Evolutionary conservation across 768 basidiomycete species (phyloP), one percentile per base, ranked within the genome.

Genomic region (Rhodotorula kratochvilovae): DNA sequence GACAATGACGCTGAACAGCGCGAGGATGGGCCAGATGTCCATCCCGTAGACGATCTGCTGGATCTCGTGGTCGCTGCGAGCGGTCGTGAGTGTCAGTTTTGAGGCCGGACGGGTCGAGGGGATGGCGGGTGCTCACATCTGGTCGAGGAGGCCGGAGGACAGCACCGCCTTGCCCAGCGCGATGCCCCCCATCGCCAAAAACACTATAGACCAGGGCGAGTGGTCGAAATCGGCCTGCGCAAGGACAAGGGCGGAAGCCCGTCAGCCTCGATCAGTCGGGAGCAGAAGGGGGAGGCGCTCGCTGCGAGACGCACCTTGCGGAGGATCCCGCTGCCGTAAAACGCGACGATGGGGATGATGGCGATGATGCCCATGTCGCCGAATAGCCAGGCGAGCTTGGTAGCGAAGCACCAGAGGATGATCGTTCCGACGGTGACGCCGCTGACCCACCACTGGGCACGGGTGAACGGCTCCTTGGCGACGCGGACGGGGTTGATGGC

Each of bases 351-450:
- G 0, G 95, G 96, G 56, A 99, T 84, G 75, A 98, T 87, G 4
- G 95, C 94, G 73, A 99, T 93, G 76, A 97, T 85, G 42, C 96
- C 96, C 94, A 98, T 99, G 80, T 98, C 93, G 2, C 96, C 96
- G 6, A 98, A 84, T 58, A 82, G 82, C 12, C 82, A 80, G 78
- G 94, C 87, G 63, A 98, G 86, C 77, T 83, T 81, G 77, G 90
- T 89, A 73, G 90, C 93, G 51, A 92, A 80, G 77, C 92, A 94
- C 94, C 95, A 97, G 64, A 98, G 81, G 12, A 76, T 85, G 76
- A 99, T 98, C 5, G 96, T 98, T 62, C 84, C 80, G 35, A 93
- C 71, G 75, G 90, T 93, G 36, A 99, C 88, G 66, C 88, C 84
- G 3, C 87, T 83, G 19, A 98, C 94, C 86, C 89, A 98, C 78